A percentile compares a stretch with the other conserved stretches of the same genome.
Evolutionary conservation across 192 early-diverging fungal genomes (phyloP).

Genomic region (Podila verticillata): DNA sequence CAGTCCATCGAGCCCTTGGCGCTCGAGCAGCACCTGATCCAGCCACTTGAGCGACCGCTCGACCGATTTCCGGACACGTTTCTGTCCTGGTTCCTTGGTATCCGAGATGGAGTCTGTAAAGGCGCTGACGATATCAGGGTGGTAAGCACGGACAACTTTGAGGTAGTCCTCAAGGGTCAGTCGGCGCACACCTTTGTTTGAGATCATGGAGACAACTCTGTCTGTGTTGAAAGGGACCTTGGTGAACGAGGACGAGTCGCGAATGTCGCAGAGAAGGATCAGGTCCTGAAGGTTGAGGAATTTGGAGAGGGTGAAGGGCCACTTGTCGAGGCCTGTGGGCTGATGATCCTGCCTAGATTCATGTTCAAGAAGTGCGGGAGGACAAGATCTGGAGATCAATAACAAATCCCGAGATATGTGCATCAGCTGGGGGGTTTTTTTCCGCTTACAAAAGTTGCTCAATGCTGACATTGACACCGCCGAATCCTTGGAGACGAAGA

Average conservation of each 20-base stretch:
- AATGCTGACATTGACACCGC: conserved; percentile 49
- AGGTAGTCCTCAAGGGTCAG: conserved; percentile 57
- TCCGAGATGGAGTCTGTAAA: conserved; percentile 58
- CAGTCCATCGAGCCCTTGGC: conserved; percentile 31
- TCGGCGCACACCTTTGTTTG: conserved; percentile 62
- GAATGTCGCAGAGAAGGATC: conserved; percentile 58
- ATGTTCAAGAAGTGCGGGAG: neutral
- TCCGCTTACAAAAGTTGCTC: conserved; percentile 41
- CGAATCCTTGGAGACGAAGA: conserved; percentile 49
- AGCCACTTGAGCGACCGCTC: conserved; percentile 57
- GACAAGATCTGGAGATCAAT: neutral
- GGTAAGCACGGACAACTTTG: conserved; percentile 51
- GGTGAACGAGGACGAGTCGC: conserved; percentile 53
- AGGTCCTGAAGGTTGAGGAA: conserved; percentile 58
- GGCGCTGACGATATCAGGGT: conserved; percentile 56
- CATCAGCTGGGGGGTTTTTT: no score
- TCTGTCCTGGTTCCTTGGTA: conserved; percentile 41
- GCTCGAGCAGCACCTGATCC: conserved; percentile 41
- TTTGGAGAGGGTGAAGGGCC: conserved; percentile 42
- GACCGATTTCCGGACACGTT: conserved; percentile 52
- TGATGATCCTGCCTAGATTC: conserved; percentile 32
- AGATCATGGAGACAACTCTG: conserved; percentile 58
- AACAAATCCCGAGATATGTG: neutral
- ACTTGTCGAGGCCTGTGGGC: conserved; percentile 28
- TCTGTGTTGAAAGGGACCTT: conserved; percentile 58